Evolutionary conservation across 1,284 basidiomycete species (phyloP).

Genomic region (Megacollybia platyphylla): DNA sequence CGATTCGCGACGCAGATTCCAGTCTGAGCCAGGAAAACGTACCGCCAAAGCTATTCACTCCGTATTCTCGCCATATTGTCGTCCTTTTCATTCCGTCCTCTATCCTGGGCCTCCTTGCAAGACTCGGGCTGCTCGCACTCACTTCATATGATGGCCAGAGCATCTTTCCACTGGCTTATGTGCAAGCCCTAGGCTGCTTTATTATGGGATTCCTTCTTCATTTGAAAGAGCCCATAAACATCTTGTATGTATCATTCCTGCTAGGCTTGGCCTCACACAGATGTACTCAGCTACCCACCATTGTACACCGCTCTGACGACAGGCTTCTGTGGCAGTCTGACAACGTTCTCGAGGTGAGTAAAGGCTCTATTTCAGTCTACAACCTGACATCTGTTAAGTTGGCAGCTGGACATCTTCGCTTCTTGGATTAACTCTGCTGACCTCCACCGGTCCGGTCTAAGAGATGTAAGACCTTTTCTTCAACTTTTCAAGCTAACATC

Average conservation of each 20-base stretch:
- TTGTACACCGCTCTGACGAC: slow-evolving; percentile 85
- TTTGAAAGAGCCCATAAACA: slow-evolving; percentile 57
- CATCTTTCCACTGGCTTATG: slow-evolving; percentile 80
- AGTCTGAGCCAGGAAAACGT: not conserved
- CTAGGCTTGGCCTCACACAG: not conserved
- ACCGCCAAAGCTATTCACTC: slow-evolving; percentile 13
- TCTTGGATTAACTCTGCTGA: slow-evolving; percentile 71
- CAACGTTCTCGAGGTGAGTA: slow-evolving; percentile 66
- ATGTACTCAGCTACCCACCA: slow-evolving; percentile 60
- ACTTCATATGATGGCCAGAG: slow-evolving; percentile 61
- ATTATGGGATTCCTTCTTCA: slow-evolving; percentile 78
- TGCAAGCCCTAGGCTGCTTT: slow-evolving; percentile 82
- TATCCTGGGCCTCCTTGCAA: slow-evolving; percentile 67
- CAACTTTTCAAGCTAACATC: slow-evolving; percentile 5
- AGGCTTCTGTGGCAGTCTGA: slow-evolving; percentile 94
- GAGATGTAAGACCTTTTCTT: slow-evolving; percentile 47
- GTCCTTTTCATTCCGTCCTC: slow-evolving; percentile 66
- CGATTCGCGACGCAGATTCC: too few species aligned
- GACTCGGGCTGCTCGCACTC: slow-evolving; percentile 65
- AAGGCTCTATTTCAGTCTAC: too few species aligned
- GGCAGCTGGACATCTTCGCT: slow-evolving; percentile 83
- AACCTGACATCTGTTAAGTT: slow-evolving; percentile 24
- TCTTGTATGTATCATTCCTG: slow-evolving; percentile 44
- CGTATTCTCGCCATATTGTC: slow-evolving; percentile 52
- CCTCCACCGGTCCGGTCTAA: slow-evolving; percentile 54